Evolutionary conservation across 176 grass and related monocot genomes (phyloP), one percentile per base, ranked within the genome.

Genomic region (Paspalum notatum): DNA sequence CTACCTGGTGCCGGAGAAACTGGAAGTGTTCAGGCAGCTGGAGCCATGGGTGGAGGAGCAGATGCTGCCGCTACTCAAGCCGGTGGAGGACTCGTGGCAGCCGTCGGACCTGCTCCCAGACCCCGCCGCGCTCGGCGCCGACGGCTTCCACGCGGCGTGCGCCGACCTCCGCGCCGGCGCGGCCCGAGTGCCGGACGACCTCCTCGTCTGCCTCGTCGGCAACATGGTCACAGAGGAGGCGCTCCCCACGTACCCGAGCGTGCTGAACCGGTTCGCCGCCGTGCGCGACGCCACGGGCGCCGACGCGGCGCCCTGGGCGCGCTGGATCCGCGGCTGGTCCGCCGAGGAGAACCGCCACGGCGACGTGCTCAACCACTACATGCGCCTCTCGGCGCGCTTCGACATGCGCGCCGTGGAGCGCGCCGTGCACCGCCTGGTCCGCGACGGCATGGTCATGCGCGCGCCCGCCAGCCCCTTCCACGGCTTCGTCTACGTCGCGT

Each of bases 171-270:
- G 87, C 27, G 75, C 61, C 32, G 68, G 87, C n/a, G 77, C 91
- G 8, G 81, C 84, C 0, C 78, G 57, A 8, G 73, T 97, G 15
- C 85, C 89, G 2, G 91, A 97, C 76, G 84, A 81, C 17, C 80
- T 75, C 22, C 87, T 97, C 41, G 94, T 90, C 75, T 97, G 82
- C 78, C 85, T 94, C 3, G 89, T 97, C 12, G 89, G 89, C 9
- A 92, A 97, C 84, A 93, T 97, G 94, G 82, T 93, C 6, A 97
- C 94, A 17, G 94, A 97, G 84, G 94, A 97, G 91, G 94, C 94
- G 43, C 60, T 93, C 53, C 94, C 91, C 5, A 97, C 94, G 55
- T 97, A 97, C 77, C 89, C 90, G 80, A 97, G 91, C 78, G 85
- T 91, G 87, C 78, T 83, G 43, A 97, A 97, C 89, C 91, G 39